Evolutionary conservation across 441 rosid genomes (phyloP).

Genomic region (Syzygium syzygioides): DNA sequence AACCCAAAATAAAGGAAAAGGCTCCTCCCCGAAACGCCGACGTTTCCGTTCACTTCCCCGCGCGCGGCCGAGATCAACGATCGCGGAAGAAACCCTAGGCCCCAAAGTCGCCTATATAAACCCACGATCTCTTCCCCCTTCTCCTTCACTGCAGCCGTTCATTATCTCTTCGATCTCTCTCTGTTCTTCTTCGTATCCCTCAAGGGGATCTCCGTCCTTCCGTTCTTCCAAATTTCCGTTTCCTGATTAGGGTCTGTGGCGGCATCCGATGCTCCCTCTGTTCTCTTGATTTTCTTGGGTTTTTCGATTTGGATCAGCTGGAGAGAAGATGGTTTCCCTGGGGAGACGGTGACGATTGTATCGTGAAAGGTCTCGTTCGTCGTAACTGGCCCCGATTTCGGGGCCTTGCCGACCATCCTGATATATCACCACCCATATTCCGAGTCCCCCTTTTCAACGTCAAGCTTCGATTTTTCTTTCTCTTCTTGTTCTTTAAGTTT

Average conservation of each 20-base stretch:
- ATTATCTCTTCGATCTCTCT: accelerated
- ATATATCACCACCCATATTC: conserved; percentile 94
- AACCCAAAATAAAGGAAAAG: no score
- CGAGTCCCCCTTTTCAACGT: conserved; percentile 27
- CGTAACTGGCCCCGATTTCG: conserved; percentile 47
- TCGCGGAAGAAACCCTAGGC: neutral
- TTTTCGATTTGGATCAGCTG: no score
- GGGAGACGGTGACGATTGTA: conserved; percentile 69
- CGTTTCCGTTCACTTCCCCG: neutral
- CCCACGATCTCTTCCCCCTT: neutral
- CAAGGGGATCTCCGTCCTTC: neutral
- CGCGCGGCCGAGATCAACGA: neutral
- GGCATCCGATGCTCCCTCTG: neutral
- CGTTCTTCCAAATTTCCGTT: neutral
- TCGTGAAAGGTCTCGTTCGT: conserved; percentile 91
- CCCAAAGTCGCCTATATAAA: neutral
- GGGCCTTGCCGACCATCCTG: conserved; percentile 94
- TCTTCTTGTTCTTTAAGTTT: neutral
- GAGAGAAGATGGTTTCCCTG: neutral
- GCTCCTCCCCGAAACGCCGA: neutral
- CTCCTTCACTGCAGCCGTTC: no score
- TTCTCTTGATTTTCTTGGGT: neutral
- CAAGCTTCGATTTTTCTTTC: neutral
- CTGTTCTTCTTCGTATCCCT: neutral
- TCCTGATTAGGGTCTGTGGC: neutral